A percentile compares a stretch with the other conserved stretches of the same genome.
These are phyloP conservation scores for Phytophthora constricta DNA, from an alignment of 352 stramenopile genomes.

Conservation along the genomic window DNA sequence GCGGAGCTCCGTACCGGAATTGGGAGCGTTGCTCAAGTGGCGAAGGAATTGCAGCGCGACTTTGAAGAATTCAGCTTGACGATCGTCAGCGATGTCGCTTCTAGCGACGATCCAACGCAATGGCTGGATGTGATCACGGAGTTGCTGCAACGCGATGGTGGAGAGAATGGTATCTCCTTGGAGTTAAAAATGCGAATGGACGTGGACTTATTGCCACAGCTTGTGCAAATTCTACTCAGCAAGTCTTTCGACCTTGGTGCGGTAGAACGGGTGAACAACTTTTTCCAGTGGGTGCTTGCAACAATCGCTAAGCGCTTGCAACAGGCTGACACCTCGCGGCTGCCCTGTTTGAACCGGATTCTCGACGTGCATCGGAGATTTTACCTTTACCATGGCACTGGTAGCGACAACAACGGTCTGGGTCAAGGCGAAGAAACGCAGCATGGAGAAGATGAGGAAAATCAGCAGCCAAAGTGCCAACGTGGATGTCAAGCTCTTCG, in stretches of 20 bases:
- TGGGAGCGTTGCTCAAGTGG: constrained; percentile 18
- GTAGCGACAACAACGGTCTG: constrained; percentile 12
- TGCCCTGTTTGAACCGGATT: constrained; percentile 57
- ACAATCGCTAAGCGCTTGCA: constrained; percentile 36
- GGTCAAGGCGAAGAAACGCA: constrained; percentile 1
- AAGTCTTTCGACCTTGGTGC: constrained; percentile 36
- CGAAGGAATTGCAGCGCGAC: constrained; percentile 48
- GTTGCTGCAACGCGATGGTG: neutral
- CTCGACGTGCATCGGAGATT: constrained; percentile 68
- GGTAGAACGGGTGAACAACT: constrained; percentile 48
- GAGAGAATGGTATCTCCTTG: constrained; percentile 11
- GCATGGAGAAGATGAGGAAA: constrained; percentile 7
- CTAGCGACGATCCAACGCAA: constrained; percentile 34
- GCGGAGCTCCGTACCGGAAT: too few species aligned
- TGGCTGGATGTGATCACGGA: constrained; percentile 40
- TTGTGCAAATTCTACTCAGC: constrained; percentile 59
- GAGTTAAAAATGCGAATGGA: constrained; percentile 52
- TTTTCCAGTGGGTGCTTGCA: constrained; percentile 58
- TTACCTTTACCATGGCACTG: constrained; percentile 47
- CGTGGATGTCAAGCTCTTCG: neutral
- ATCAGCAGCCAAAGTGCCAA: too few species aligned
- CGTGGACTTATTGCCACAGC: constrained; percentile 60
- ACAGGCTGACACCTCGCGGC: constrained; percentile 43
- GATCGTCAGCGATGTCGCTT: constrained; percentile 49
- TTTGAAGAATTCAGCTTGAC: constrained; percentile 58